A percentile compares a stretch with the other conserved stretches of the same genome.
Conservation (phyloP, 495 filamentous ascomycete species). For the Podospora fimiseda region DNA sequence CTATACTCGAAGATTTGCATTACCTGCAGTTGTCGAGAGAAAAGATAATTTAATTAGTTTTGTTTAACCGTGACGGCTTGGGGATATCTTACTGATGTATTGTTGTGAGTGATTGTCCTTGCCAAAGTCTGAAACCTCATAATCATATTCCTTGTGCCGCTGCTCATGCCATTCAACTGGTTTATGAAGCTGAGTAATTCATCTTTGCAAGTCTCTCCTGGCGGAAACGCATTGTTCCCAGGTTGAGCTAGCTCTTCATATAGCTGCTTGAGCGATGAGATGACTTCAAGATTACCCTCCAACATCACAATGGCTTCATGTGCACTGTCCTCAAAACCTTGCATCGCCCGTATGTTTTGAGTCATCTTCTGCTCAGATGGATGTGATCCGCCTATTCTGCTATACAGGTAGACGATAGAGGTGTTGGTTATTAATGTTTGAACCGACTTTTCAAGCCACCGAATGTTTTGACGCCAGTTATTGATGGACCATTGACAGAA, state of each 20-base stretch:
- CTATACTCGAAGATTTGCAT: conserved; percentile 29
- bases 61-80: neutral
- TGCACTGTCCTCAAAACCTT: conserved; percentile 31
- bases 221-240: conserved; percentile 30
- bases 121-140: conserved; percentile 28
- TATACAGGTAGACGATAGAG: too few relatives aligned
- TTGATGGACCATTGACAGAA: conserved; percentile 37
- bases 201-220: conserved; percentile 14
- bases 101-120: conserved; percentile 30
- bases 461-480: conserved; percentile 38
- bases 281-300: conserved; percentile 34
- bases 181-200: conserved; percentile 26
- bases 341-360: conserved; percentile 29
- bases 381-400: too few relatives aligned
- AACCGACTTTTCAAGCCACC: conserved; percentile 32
- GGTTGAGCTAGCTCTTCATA: conserved; percentile 26
- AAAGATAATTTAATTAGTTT: neutral
- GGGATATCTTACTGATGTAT: conserved; percentile 27
- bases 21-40: conserved; percentile 1
- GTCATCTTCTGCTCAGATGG: conserved; percentile 20
- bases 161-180: conserved; percentile 32
- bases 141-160: conserved; percentile 33
- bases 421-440: too few relatives aligned
- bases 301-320: conserved; percentile 32
- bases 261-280: conserved; percentile 29